Evolutionary conservation across 805 yeast species (phyloP), one percentile per base, ranked within the genome.

Genomic region (Lipomyces yamanashiensis): DNA sequence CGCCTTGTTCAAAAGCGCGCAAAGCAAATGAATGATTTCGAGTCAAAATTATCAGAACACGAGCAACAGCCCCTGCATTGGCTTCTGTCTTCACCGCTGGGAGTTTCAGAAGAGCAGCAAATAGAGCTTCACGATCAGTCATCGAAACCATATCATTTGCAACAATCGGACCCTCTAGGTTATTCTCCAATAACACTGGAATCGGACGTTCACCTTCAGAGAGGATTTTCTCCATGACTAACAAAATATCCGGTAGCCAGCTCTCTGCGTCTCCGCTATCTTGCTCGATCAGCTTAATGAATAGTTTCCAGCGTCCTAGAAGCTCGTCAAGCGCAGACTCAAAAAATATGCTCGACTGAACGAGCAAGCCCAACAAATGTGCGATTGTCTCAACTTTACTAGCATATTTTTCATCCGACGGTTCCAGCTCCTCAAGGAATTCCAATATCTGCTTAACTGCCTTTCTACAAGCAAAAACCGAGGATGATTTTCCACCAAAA

Each of bases 211-310:
- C 90, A 4, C 85, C 75, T 40, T 79, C 80, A 2, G 84, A 77
- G 48, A 89, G 70, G 2, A 86, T 74, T 41, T 82, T 83, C 60
- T 86, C 89, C 52, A 85, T 78, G 3, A 86, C 80, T 33, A 80
- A 74, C 41, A 90, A 72, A 0, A 85, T 84, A 61, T 82, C 79
- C 0, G 87, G 82, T 70, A 85, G 84, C 87, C 90, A 90, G 7
- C 62, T 36, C 12, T 66, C 65, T 2, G 33, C 19, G 17, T 43
- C 44, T 21, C 37, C 43, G n/a, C 53, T n/a, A 8, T 51, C 63
- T 13, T 34, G 28, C 17, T 51, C 40, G 15, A 73, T 44, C 17
- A 73, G 44, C n/a, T 34, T 36, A 2, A 66, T 47, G 19, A 73
- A 63, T 17, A 64, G 23, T 13, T 57, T 64, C 67, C 70, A 63